Evolutionary conservation across 148 eudicot species (phyloP), one percentile per base, ranked within the genome.

Genomic region (Camellia lanceoleosa): DNA sequence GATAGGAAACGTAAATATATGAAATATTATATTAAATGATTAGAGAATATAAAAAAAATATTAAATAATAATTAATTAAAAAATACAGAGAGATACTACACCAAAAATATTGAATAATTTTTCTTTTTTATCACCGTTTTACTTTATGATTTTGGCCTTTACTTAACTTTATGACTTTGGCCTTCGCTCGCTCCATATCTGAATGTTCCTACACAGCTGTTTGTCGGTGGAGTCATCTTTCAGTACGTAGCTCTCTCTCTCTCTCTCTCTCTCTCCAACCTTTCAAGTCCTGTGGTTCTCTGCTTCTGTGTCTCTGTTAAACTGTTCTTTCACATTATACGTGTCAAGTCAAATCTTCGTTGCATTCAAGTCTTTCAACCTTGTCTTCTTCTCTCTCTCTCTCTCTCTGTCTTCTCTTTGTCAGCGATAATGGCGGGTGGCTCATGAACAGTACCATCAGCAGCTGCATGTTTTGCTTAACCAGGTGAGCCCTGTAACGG

Each of bases 371-470:
- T 65, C 72, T 44, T n/a, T 38, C 52, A 30, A 66, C 7, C 30
- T 43, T 3, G 52, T 60, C 6, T 30, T 30, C 38, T 30, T 12
- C 19, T 18, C 42, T 46, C 15, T 68, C 79, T 47, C 7, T 49
- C 6, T 8, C n/a, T n/a, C n/a, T n/a, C n/a, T n/a, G n/a, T n/a
- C n/a, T n/a, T n/a, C n/a, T n/a, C 67, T 7, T 59, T 80, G 56
- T 55, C 49, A 56, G 60, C 47, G 56, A 58, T 3, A 76, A 75
- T 75, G 79, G 75, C 73, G 74, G 69, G 59, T 75, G 49, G 67
- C 44, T 43, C 66, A n/a, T 67, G 49, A 68, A 14, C 58, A 20
- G 44, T 56, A 9, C 52, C 5, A 30, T 4, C 66, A 42, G 46
- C 58, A 7, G 38, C 47, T 74, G 47, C 68, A 0, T n/a, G 19